These are phyloP conservation scores for Sanghuangporus weigelae DNA, from an alignment of 1,284 basidiomycete genomes.

Conservation along the genomic window DNA sequence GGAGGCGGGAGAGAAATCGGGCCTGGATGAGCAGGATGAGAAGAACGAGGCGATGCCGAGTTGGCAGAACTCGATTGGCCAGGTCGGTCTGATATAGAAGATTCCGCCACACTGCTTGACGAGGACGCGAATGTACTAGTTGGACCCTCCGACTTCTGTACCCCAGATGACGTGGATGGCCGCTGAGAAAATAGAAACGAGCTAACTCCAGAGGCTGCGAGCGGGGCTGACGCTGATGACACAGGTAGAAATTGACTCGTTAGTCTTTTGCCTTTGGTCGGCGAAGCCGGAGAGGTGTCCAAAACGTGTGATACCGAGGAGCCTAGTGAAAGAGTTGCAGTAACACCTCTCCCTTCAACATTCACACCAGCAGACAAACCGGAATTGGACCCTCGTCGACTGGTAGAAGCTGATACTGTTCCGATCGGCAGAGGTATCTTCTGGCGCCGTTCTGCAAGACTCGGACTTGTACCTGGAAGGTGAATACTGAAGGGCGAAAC, in stretches of 20 bases:
- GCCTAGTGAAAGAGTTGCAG: background rate
- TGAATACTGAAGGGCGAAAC: background rate
- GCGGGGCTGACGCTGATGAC: background rate
- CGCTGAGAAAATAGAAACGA: background rate
- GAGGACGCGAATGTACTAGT: background rate
- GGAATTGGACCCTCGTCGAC: background rate
- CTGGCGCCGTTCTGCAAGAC: conserved; percentile 9
- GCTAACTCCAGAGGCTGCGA: background rate
- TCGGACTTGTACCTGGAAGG: background rate
- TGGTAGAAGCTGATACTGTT: background rate
- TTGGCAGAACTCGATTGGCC: background rate
- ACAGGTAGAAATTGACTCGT: conserved; percentile 2
- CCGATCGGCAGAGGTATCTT: conserved; percentile 5
- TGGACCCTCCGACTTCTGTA: background rate
- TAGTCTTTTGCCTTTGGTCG: background rate
- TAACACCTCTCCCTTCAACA: background rate
- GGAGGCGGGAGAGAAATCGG: conserved; percentile 65
- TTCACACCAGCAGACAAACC: background rate
- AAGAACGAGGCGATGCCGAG: conserved; percentile 14
- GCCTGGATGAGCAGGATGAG: conserved; percentile 62
- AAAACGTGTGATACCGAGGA: background rate
- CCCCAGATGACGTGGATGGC: background rate
- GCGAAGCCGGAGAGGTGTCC: background rate
- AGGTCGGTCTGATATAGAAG: background rate
- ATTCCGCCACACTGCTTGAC: background rate